Percentiles rank a stretch among this genome's conserved stretches.
These are phyloP conservation scores for Hyphopichia homilentoma DNA, from an alignment of 805 yeast genomes.

Conservation along the genomic window DNA sequence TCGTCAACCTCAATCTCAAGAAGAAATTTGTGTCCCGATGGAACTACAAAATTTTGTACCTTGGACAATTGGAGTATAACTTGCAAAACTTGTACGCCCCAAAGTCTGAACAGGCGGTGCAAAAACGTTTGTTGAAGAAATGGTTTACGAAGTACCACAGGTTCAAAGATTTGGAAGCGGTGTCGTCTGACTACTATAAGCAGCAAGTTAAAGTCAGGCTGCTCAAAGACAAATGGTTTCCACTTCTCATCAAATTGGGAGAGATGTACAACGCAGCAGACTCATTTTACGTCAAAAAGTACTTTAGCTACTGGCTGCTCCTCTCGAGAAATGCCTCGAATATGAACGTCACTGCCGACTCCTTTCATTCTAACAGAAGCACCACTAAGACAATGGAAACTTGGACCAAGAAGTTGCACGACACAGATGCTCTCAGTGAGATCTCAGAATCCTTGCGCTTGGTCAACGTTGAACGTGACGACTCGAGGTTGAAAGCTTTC, in stretches of 20 bases:
- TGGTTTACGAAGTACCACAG: slow-evolving; percentile 11
- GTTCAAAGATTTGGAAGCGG: slow-evolving; percentile 1
- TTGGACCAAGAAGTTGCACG: too few relatives aligned
- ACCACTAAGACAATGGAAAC: too few relatives aligned
- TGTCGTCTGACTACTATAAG: slow-evolving; percentile 7
- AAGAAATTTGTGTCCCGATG: slow-evolving; percentile 14
- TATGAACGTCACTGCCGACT: background rate
- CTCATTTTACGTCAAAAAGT: background rate
- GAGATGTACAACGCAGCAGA: background rate
- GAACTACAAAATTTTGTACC: slow-evolving; percentile 13
- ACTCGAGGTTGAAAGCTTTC: background rate
- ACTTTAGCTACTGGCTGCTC: background rate
- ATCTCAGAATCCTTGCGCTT: too few relatives aligned
- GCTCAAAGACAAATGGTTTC: slow-evolving; percentile 3
- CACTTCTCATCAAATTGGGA: background rate
- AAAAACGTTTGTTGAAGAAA: slow-evolving; percentile 3
- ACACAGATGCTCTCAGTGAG: too few relatives aligned
- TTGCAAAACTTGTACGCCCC: slow-evolving; percentile 8
- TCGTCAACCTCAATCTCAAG: slow-evolving; percentile 3
- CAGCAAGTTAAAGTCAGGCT: slow-evolving; percentile 6
- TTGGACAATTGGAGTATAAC: slow-evolving; percentile 11
- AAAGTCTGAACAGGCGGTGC: background rate
- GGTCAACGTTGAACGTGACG: too few relatives aligned
- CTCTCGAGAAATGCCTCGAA: background rate
- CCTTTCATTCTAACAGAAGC: too few relatives aligned